These are phyloP conservation scores for Erythrobasidium yunnanense DNA, from an alignment of 768 basidiomycete genomes.

Conservation along the genomic window DNA sequence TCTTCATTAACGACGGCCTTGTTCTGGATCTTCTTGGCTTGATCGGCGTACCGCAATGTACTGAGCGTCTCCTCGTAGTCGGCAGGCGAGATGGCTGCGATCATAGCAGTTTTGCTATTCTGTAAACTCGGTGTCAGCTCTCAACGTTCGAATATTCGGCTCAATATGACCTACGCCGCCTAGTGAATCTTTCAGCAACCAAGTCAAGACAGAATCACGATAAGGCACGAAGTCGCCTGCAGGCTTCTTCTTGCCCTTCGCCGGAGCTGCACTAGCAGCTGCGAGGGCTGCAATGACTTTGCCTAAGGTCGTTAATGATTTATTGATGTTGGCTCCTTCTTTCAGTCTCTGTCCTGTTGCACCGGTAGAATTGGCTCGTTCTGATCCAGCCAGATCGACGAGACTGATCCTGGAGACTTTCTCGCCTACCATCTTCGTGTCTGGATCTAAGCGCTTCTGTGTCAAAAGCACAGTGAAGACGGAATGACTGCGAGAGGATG, in stretches of 20 bases:
- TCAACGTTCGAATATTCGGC: slow-evolving; percentile 36
- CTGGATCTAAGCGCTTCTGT: slow-evolving; percentile 75
- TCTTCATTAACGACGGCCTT: slow-evolving; percentile 99
- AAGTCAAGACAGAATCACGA: slow-evolving; percentile 94
- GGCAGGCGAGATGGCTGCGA: slow-evolving; percentile 95
- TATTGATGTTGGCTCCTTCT: slow-evolving; percentile 95
- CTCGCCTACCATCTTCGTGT: slow-evolving; percentile 82
- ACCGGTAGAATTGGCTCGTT: slow-evolving; percentile 93
- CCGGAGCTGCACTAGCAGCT: slow-evolving; percentile 49
- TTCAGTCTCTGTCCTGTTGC: slow-evolving; percentile 92
- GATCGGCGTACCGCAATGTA: slow-evolving; percentile 77
- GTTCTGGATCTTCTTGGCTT: slow-evolving; percentile 99
- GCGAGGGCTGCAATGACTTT: slow-evolving; percentile 93
- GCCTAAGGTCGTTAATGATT: slow-evolving; percentile 90
- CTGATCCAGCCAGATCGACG: slow-evolving; percentile 92
- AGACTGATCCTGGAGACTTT: slow-evolving; percentile 98
- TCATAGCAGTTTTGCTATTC: slow-evolving; percentile 98
- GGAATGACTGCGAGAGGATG: slow-evolving; percentile 91
- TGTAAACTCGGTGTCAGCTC: not conserved
- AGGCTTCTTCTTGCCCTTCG: slow-evolving; percentile 66
- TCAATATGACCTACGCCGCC: slow-evolving; percentile 47
- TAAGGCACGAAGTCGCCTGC: slow-evolving; percentile 91
- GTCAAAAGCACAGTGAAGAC: slow-evolving; percentile 92
- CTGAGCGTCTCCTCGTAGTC: slow-evolving; percentile 96
- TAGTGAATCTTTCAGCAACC: slow-evolving; percentile 93